Percentiles rank a stretch among this genome's conserved stretches.
phyloP scores from a whole-genome alignment of 1,284 basidiomycete species.

The Ganoderma resinaceum region DNA sequence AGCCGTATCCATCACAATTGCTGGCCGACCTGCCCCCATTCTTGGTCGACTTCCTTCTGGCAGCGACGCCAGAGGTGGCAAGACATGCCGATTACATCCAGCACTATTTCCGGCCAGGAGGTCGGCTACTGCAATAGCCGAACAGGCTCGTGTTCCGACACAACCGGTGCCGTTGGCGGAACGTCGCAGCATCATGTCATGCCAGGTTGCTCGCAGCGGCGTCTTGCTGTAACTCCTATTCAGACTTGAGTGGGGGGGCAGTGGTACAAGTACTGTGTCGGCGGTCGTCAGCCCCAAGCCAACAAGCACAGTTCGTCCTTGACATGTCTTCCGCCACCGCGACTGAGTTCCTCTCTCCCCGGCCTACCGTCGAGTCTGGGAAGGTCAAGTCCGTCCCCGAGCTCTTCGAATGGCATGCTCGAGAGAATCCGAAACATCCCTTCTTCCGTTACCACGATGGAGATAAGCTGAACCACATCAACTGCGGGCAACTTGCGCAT shows the following conservation, averaged over 20 bases:
- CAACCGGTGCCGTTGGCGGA: neutral
- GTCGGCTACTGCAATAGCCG: neutral
- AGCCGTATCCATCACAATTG: neutral
- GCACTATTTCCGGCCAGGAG: neutral
- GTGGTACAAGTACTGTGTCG: neutral
- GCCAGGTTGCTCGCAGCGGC: neutral
- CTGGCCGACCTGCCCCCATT: neutral
- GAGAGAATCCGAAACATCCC: conserved; percentile 41
- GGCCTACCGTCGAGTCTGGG: conserved; percentile 21
- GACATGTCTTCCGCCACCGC: neutral
- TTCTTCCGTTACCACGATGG: conserved; percentile 40
- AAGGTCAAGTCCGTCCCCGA: conserved; percentile 40
- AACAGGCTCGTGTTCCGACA: neutral
- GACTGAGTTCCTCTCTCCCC: conserved; percentile 7
- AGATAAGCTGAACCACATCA: conserved; percentile 16
- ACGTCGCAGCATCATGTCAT: neutral
- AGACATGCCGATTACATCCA: neutral
- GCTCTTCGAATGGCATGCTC: conserved; percentile 44
- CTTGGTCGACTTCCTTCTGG: neutral
- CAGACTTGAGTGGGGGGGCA: neutral
- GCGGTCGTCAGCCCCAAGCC: neutral
- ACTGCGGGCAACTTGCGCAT: conserved; percentile 12
- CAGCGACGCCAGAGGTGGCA: neutral
- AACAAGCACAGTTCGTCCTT: neutral
- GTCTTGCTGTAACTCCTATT: neutral